phyloP scores from a whole-genome alignment of 139 green algal species.

The Micractinium conductrix region DNA sequence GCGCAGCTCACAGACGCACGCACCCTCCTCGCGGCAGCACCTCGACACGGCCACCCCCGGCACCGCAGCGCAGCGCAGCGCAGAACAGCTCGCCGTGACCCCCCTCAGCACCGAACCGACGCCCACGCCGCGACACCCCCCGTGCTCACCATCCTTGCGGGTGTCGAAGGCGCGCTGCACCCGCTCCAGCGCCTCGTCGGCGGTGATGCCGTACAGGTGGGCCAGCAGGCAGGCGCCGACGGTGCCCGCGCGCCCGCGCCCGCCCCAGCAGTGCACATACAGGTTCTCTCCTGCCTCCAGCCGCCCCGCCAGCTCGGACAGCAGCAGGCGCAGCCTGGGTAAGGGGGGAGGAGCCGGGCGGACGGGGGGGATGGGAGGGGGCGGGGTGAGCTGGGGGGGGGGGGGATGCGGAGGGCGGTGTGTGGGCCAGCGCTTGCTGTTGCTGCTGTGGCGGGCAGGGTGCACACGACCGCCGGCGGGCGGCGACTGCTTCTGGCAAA shows the following conservation, averaged over 20 bases:
- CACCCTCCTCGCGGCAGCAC: no score
- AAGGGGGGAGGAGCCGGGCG: not conserved
- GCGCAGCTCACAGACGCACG: no score
- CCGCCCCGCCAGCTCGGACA: conserved; percentile 53
- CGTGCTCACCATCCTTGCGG: conserved; percentile 56
- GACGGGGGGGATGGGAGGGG: no score
- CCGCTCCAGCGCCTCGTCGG: conserved; percentile 71
- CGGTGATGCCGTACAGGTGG: conserved; percentile 60
- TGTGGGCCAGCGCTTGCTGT: no score
- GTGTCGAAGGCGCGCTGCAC: conserved; percentile 74
- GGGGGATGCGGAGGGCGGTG: no score
- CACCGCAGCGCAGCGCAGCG: not conserved
- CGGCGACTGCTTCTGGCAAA: no score
- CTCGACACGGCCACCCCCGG: not conserved
- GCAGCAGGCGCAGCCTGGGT: conserved; percentile 45
- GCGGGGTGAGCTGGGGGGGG: no score
- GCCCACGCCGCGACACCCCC: no score
- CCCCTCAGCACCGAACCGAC: no score
- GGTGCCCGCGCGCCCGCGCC: conserved; percentile 77
- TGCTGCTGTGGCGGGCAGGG: no score
- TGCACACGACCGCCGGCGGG: no score
- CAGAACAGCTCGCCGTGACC: no score
- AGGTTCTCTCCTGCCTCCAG: conserved; percentile 65
- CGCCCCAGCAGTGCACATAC: conserved; percentile 93
- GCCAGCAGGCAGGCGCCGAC: conserved; percentile 81